phyloP scores from a whole-genome alignment of 371 early-diverging fungal species.

The Haplosporangium sp. region DNA sequence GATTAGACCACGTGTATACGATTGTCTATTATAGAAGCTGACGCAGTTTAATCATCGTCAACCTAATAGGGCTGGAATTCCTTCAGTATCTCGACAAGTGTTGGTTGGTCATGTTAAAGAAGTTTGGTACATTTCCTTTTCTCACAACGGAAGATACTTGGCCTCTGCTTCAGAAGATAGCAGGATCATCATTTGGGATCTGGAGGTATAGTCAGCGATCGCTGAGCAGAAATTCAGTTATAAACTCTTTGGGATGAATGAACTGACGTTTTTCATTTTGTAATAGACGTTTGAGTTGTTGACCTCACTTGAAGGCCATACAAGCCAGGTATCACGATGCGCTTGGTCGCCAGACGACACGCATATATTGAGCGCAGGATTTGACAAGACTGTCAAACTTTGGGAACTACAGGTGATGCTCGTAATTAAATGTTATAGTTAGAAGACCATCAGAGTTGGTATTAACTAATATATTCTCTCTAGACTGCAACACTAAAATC shows the following conservation, averaged over 20 bases:
- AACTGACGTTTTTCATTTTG: not conserved
- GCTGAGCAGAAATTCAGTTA: not conserved
- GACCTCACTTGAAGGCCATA: constrained; percentile 72
- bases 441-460: too few relatives aligned
- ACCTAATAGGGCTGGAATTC: constrained; percentile 62
- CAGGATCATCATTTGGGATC: constrained; percentile 89
- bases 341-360: constrained; percentile 93
- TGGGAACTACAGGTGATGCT: constrained; percentile 84
- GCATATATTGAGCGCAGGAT: constrained; percentile 81
- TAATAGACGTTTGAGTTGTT: constrained; percentile 60
- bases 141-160: constrained; percentile 84
- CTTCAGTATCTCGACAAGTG: constrained; percentile 67
- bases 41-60: constrained; percentile 28
- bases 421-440: not conserved
- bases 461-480: too few relatives aligned
- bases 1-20: not conserved
- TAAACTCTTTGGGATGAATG: not conserved
- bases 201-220: constrained; percentile 61
- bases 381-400: constrained; percentile 79
- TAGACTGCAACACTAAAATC: constrained; percentile 29
- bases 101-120: constrained; percentile 90
- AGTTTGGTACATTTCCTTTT: constrained; percentile 95
- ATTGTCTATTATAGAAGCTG: not conserved
- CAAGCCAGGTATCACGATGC: constrained; percentile 76
- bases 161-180: constrained; percentile 94